Evolutionary conservation across 1,284 basidiomycete species (phyloP).

Genomic region (Papiliotrema terrestris): DNA sequence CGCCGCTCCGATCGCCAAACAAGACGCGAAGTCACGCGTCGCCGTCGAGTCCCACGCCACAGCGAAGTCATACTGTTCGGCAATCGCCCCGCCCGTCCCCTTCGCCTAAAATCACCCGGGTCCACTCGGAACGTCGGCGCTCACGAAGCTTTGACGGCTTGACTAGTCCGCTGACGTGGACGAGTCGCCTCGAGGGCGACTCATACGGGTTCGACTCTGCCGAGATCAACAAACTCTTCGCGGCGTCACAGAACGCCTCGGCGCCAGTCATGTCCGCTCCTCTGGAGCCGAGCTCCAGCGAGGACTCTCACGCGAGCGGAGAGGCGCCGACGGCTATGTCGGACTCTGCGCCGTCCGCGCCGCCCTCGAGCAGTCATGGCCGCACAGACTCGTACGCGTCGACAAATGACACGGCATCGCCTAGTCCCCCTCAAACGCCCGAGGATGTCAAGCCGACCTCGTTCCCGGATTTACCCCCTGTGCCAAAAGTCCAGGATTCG

Average conservation of each 20-base stretch:
- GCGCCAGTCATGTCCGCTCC: conserved; percentile 19
- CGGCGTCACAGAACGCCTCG: conserved; percentile 19
- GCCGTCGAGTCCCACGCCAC: conserved; percentile 5
- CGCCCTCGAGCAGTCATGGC: conserved; percentile 26
- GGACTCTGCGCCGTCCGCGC: conserved; percentile 14
- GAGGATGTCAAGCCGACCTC: not conserved
- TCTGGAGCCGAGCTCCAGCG: conserved; percentile 3
- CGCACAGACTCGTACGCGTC: conserved; percentile 44
- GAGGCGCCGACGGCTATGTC: not conserved
- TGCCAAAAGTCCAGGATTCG: not conserved
- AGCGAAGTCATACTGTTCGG: conserved; percentile 9
- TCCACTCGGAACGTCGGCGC: conserved; percentile 22
- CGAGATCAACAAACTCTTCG: conserved; percentile 1
- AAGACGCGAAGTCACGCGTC: conserved; percentile 1
- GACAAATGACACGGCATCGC: conserved; percentile 39
- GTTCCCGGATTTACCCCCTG: not conserved
- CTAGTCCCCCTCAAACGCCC: conserved; percentile 43
- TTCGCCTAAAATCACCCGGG: conserved; percentile 7
- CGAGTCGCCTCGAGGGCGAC: no score
- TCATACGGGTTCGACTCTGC: not conserved
- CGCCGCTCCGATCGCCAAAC: conserved; percentile 28
- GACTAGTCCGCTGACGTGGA: conserved; percentile 2
- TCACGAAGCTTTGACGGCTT: conserved; percentile 34
- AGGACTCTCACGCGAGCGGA: not conserved
- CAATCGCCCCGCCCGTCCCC: conserved; percentile 12